Evolutionary conservation across 1,284 basidiomycete genomes (phyloP), one percentile per base, ranked within the genome.

Genomic region (Apiotrichum akiyoshidainum): DNA sequence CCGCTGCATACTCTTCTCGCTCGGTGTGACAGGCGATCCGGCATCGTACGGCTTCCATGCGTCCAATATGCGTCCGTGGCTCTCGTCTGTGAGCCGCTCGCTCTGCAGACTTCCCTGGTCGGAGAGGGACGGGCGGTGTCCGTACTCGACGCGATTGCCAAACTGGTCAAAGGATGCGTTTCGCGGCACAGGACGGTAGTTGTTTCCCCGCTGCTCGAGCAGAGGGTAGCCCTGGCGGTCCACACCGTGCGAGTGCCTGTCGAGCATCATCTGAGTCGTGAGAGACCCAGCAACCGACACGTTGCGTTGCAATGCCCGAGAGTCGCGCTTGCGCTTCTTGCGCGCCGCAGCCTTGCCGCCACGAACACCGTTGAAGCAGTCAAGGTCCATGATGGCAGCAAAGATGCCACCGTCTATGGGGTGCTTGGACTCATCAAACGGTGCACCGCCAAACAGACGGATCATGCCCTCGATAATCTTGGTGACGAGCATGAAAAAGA

Each of bases 381-480:
- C 76, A 44, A 78, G 69, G 57, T 78, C 76, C 54, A 75, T 69
- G 47, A 80, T 68, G 9, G 87, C 89, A 31, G 92, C 92, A n/a
- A 92, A 78, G 35, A 96, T 81, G 22, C 92, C 92, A 50, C 86
- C 87, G 67, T 94, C 90, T 41, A 89, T 83, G 0, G 86, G 84
- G 66, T 88, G 88, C 51, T 82, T 83, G 53, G 88, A 90, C 65
- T 87, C 85, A 75, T 95, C 90, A 74, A 97, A 98, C 13, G 88
- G 86, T 4, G 93, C 83, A 26, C 84, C 81, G 22, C 89, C 88
- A 54, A 87, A 72, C n/a, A 95, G 82, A 31, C 94, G 89, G 41
- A 92, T 81, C 19, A 86, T 52, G 5, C 86, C 91, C 74, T 98
- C 94, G 45, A 89, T 67, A 54, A 94, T 69, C 79, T 99, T 99